Conservation (phyloP, 805 yeast genomes). For the Tetrapisispora arboricola region DNA sequence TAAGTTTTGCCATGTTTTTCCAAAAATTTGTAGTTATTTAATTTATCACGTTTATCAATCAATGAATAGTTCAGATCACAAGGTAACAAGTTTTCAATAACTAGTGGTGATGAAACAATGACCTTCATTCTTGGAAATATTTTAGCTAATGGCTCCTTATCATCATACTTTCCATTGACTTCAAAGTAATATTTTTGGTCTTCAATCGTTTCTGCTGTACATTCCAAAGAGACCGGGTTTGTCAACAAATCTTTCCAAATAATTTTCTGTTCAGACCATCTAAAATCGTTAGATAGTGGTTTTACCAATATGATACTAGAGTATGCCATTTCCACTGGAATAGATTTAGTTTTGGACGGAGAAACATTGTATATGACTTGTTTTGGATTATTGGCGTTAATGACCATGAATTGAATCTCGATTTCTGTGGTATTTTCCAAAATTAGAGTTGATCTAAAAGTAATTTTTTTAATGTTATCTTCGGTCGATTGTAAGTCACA, state of each 20-base stretch:
- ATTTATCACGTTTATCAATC: constrained; percentile 60
- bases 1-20: constrained; percentile 57
- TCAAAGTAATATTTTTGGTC: constrained; percentile 53
- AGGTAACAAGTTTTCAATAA: constrained; percentile 77
- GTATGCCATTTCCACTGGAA: constrained; percentile 67
- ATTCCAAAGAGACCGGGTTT: constrained; percentile 46
- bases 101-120: constrained; percentile 73
- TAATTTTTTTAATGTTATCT: constrained; percentile 70
- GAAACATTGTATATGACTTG: constrained; percentile 33
- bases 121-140: constrained; percentile 80
- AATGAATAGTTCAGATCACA: constrained; percentile 65
- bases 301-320: constrained; percentile 45
- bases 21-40: constrained; percentile 56
- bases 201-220: constrained; percentile 38
- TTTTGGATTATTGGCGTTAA: constrained; percentile 22
- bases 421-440: constrained; percentile 61
- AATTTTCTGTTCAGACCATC: constrained; percentile 57
- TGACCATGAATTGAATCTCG: constrained; percentile 36
- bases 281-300: constrained; percentile 50
- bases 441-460: constrained; percentile 65
- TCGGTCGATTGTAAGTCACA: constrained; percentile 61
- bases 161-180: constrained; percentile 54
- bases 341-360: constrained; percentile 49
- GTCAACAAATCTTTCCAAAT: constrained; percentile 54
- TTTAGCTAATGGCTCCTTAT: constrained; percentile 57